Evolutionary conservation across 78 protist species (phyloP), one percentile per base, ranked within the genome.

Genomic region (Dictyostelium firmibasis): DNA sequence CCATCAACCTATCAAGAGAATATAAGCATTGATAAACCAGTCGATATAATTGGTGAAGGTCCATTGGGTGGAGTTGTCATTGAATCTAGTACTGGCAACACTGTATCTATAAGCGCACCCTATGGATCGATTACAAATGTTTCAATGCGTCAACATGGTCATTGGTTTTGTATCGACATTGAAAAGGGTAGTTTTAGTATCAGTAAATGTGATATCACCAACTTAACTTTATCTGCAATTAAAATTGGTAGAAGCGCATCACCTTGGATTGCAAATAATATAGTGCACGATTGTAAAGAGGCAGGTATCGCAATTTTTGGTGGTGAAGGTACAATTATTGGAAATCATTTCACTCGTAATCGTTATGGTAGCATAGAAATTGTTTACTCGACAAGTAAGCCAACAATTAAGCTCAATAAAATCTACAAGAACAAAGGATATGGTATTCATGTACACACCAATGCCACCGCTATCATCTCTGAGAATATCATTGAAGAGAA

Each of bases 241-340:
- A 89, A 89, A 75, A 89, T 89, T 81, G 94, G 94, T 11, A 78
- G 57, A 81, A 44, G 83, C 18, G 94, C 94, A 8, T 81, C 94
- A 43, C 94, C 94, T 2, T 89, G 94, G 94, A 81, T 89, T 38
- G 41, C 86, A n/a, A 78, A 89, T 72, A 89, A 89, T 33, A 81
- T 69, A 14, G 74, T 89, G 29, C 94, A 89, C 70, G 94, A 89
- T 69, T 89, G 94, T 35, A 89, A 89, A 60, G 94, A 89, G 47
- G 94, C 94, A 23, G 94, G 94, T 81, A 89, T 89, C 47, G 94
- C 94, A 11, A 89, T 89, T 18, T 89, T 89, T 69, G 94, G 94
- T 78, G 94, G 94, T 35, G 87, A 89, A 16, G 94, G 94, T 50
- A 81, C 94, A 5, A 89, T 89, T 38, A 81, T 89, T 81, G 94